These are phyloP conservation scores for Herpetomonas muscarum DNA, from an alignment of 208 protist species.

Conservation along the genomic window DNA sequence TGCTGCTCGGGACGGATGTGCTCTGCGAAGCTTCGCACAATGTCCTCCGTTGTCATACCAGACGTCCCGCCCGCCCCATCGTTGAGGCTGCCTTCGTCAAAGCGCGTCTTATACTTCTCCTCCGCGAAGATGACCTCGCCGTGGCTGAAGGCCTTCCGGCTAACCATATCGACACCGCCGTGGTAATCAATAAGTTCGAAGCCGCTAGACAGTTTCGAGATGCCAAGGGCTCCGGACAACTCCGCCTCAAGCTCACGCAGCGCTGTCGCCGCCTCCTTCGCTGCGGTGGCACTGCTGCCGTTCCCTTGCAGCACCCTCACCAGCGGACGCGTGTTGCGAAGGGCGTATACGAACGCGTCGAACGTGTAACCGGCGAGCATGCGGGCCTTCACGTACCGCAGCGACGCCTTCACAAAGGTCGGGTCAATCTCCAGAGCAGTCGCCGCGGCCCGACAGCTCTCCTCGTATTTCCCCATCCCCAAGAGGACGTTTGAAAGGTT, in stretches of 20 bases:
- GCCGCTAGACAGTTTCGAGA: conserved; percentile 45
- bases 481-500: conserved; percentile 70
- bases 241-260: conserved; percentile 26
- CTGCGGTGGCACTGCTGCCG: conserved; percentile 14
- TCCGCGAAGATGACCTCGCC: conserved; percentile 74
- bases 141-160: conserved; percentile 45
- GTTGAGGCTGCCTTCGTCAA: conserved; percentile 38
- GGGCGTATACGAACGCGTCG: conserved; percentile 65
- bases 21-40: conserved; percentile 63
- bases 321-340: conserved; percentile 55
- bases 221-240: conserved; percentile 44
- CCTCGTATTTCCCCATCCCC: conserved; percentile 14
- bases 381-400: conserved; percentile 65
- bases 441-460: conserved; percentile 40
- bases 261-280: conserved; percentile 17
- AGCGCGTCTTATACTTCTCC: conserved; percentile 56
- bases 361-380: conserved; percentile 57
- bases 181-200: conserved; percentile 72
- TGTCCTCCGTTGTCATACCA: conserved; percentile 42
- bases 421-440: conserved; percentile 34
- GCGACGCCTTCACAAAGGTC: conserved; percentile 46
- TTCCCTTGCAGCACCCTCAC: conserved; percentile 24
- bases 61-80: conserved; percentile 14
- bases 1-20: conserved; percentile 46
- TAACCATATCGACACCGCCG: conserved; percentile 72